Percentiles rank a stretch among this genome's conserved stretches.
phyloP scores from a whole-genome alignment of 1,284 basidiomycete species.

The Phellinidium pouzarii region DNA sequence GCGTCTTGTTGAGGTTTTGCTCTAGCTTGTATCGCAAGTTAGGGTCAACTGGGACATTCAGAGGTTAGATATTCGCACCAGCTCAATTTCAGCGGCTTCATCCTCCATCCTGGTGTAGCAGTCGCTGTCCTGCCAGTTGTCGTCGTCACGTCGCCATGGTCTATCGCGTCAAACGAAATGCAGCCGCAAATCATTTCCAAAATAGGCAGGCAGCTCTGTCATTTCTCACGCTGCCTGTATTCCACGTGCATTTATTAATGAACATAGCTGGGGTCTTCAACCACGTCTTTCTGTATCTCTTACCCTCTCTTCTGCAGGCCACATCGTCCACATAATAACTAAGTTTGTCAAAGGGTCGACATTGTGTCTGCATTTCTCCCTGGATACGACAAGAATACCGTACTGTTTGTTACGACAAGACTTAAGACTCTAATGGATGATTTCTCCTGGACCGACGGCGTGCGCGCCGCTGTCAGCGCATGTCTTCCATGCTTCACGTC shows the following conservation, averaged over 20 bases:
- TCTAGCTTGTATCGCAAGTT: constrained; percentile 48
- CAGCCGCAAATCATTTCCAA: background rate
- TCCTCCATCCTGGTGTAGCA: constrained; percentile 48
- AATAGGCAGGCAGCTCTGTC: background rate
- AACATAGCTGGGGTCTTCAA: background rate
- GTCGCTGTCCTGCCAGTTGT: background rate
- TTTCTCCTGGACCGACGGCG: constrained; percentile 57
- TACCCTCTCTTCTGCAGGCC: background rate
- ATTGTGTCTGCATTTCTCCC: background rate
- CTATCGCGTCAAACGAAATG: background rate
- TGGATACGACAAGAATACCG: background rate
- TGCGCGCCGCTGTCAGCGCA: constrained; percentile 48
- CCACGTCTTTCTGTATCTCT: background rate
- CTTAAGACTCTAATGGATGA: too few species aligned
- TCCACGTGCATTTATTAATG: background rate
- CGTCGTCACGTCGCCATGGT: background rate
- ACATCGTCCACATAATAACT: too few species aligned
- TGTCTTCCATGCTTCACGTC: constrained; percentile 51
- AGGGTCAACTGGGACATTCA: background rate
- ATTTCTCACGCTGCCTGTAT: background rate
- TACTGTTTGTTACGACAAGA: too few species aligned
- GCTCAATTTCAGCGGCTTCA: constrained; percentile 70
- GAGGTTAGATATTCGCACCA: constrained; percentile 34
- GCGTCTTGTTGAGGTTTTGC: constrained; percentile 78
- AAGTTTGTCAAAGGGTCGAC: background rate